Base-by-base conservation (phyloP, 2,329 filamentous ascomycete species). In the Fusarium neocosmosporiellum region DNA sequence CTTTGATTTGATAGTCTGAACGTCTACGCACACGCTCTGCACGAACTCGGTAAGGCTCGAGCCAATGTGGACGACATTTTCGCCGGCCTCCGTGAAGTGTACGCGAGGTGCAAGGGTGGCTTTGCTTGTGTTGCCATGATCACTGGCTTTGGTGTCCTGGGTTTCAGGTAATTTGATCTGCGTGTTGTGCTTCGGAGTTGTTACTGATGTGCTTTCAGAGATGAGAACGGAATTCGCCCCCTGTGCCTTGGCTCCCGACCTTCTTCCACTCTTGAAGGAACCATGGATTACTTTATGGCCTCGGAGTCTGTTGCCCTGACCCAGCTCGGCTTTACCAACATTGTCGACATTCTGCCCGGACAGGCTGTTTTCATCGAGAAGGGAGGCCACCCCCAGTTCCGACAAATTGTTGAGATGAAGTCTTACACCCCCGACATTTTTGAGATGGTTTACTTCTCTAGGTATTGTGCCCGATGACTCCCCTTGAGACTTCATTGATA, bases 281-380 rank as follows among this genome's bases (percentile, higher is more conserved):
- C 90, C 7, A 92, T 83, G 68, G 95, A 97, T 82, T 97, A 97
- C 85, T 94, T 97, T 88, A 90, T 97, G 86, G 94, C 95, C 1
- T 97, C 94, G 0, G 95, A 98, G 83, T 96, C 93, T 10, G 91
- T 98, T 59, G 94, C 94, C 9, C 85, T 98, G 53, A 88, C 88
- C 46, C 94, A 97, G 81, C 91, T 95, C 57, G 94, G 94, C 18
- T 97, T 96, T 84, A 86, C 82, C 43, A 87, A 94, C 79, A 91
- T 96, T 76, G 83, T 88, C 37, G 93, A 97, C 78, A 93, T 98
- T 72, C 84, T 91, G 63, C 94, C 94, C 0, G 95, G 95, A 33
- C 89, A 97, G 83, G 94, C 94, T 2, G 94, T 97, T 69, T 94
- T 97, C 78, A 92, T 97, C 70, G 86, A 92, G 77, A 97, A 97